phyloP scores from a whole-genome alignment of 176 grass and related monocot species.

The Paspalum notatum region DNA sequence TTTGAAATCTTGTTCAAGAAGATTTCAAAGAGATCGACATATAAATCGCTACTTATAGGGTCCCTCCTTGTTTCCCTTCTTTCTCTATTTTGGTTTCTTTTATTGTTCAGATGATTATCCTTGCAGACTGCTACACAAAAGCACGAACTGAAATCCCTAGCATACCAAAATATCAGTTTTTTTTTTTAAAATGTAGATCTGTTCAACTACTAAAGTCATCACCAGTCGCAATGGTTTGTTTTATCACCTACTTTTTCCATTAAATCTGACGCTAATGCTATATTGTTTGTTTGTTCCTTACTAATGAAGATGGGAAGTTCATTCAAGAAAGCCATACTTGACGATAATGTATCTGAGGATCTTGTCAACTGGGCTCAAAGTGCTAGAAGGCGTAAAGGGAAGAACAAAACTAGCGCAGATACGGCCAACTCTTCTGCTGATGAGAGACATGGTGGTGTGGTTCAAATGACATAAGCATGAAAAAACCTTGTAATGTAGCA shows the following conservation, averaged over 20 bases:
- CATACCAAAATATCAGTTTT: too few relatives aligned
- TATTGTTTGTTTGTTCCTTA: background rate
- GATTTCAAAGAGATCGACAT: background rate
- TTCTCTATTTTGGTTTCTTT: background rate
- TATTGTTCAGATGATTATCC: background rate
- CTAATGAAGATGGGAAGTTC: slow-evolving; percentile 76
- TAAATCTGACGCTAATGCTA: background rate
- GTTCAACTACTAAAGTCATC: background rate
- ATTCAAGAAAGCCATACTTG: slow-evolving; percentile 79
- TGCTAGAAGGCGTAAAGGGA: slow-evolving; percentile 39
- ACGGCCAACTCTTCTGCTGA: background rate
- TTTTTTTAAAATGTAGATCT: too few relatives aligned
- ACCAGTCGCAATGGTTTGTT: background rate
- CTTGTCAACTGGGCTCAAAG: slow-evolving; percentile 57
- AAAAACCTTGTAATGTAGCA: background rate
- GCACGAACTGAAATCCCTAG: background rate
- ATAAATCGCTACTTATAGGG: too few relatives aligned
- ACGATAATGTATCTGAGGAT: slow-evolving; percentile 57
- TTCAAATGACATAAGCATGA: slow-evolving; percentile 48
- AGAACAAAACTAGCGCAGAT: background rate
- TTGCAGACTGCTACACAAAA: background rate
- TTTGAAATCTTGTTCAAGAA: background rate
- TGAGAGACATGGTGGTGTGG: background rate
- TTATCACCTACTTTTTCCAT: background rate
- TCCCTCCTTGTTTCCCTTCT: too few relatives aligned